These are phyloP conservation scores for Suillus variegatus DNA, from an alignment of 768 basidiomycete genomes.

Conservation along the genomic window DNA sequence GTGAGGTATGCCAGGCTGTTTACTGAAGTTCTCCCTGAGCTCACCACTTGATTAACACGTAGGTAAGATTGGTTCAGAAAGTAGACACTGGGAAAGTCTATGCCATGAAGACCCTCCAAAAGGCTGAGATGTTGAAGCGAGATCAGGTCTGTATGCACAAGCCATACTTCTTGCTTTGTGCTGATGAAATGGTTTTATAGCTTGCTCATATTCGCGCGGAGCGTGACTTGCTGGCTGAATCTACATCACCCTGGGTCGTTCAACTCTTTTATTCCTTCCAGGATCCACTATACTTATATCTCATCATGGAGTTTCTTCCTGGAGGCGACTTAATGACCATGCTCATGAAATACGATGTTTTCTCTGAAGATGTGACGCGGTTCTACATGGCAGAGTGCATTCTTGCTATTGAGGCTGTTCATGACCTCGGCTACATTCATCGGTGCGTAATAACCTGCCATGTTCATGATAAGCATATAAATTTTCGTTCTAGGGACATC, in stretches of 20 bases:
- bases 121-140: slow-evolving; percentile 99
- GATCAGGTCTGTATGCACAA: slow-evolving; percentile 72
- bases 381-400: slow-evolving; percentile 99
- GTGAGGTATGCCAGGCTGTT: slow-evolving; percentile 63
- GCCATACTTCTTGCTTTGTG: neutral
- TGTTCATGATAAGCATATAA: neutral
- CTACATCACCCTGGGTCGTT: slow-evolving; percentile 96
- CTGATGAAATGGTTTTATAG: slow-evolving; percentile 41
- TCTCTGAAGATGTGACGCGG: slow-evolving; percentile 96
- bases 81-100: slow-evolving; percentile 97
- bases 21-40: neutral
- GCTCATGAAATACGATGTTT: slow-evolving; percentile 99
- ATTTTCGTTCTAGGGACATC: slow-evolving; percentile 70
- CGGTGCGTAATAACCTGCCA: slow-evolving; percentile 54
- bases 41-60: slow-evolving; percentile 13
- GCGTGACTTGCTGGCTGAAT: slow-evolving; percentile 94
- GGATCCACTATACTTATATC: slow-evolving; percentile 91
- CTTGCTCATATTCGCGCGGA: slow-evolving; percentile 97
- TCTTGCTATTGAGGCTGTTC: slow-evolving; percentile 96
- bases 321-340: slow-evolving; percentile 99
- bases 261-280: slow-evolving; percentile 99
- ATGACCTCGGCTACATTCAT: slow-evolving; percentile 98
- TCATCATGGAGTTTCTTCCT: slow-evolving; percentile 91
- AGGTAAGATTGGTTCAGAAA: slow-evolving; percentile 97
- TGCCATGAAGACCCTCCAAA: slow-evolving; percentile 98